Evolutionary conservation across 345 rosid species (phyloP).

Genomic region (Hibiscus mutabilis): DNA sequence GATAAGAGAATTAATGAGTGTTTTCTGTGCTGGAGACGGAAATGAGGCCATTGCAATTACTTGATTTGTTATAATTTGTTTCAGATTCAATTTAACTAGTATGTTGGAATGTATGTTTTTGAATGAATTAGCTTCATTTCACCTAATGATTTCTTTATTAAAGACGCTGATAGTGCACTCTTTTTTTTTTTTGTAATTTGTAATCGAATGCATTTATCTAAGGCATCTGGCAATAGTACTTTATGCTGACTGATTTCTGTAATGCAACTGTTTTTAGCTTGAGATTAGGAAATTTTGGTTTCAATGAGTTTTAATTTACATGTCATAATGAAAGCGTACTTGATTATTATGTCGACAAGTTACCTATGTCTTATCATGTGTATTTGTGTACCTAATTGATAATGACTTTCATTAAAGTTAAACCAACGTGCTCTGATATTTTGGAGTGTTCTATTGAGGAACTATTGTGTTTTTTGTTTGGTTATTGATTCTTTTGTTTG

Average conservation of each 20-base stretch:
- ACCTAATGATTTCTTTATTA: background rate
- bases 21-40: no score
- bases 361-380: no score
- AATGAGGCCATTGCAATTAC: no score
- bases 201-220: background rate
- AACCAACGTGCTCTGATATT: background rate
- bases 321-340: no score
- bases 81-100: no score
- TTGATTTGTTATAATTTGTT: no score
- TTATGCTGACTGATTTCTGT: background rate
- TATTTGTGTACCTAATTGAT: background rate
- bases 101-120: no score
- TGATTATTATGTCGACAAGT: no score
- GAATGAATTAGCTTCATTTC: background rate
- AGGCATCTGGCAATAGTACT: background rate
- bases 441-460: background rate
- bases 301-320: no score
- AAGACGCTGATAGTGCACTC: background rate
- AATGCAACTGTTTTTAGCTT: no score
- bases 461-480: background rate
- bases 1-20: no score
- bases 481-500: background rate
- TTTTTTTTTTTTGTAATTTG: background rate
- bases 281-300: no score
- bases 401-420: background rate